Conservation (phyloP, 2,329 filamentous ascomycete genomes). For the Fusarium scirpi region DNA sequence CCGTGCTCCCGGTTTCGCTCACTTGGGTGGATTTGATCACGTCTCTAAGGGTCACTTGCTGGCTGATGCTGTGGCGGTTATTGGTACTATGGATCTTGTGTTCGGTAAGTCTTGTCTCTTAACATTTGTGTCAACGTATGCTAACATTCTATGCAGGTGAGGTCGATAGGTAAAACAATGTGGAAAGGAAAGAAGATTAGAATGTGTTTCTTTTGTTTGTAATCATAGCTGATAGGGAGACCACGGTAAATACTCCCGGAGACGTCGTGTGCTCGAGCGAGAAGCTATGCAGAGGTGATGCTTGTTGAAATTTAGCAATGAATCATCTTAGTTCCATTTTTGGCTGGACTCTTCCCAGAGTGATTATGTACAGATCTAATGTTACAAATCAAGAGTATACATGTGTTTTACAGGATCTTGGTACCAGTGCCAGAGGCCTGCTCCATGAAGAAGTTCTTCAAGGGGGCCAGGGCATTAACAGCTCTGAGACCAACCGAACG, state of each 20-base stretch:
- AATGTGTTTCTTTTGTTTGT: slow-evolving; percentile 55
- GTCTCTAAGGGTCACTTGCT: slow-evolving; percentile 91
- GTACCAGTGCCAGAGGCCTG: slow-evolving; percentile 69
- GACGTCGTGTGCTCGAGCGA: slow-evolving; percentile 47
- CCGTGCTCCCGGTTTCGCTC: slow-evolving; percentile 94
- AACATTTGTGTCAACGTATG: slow-evolving; percentile 40
- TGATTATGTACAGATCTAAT: slow-evolving; percentile 32
- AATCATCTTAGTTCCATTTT: slow-evolving; percentile 40
- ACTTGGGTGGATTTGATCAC: slow-evolving; percentile 94
- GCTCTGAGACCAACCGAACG: slow-evolving; percentile 81
- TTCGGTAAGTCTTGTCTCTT: slow-evolving; percentile 71
- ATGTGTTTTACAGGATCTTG: slow-evolving; percentile 55
- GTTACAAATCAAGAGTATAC: slow-evolving; percentile 31
- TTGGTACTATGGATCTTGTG: slow-evolving; percentile 89
- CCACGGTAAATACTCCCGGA: slow-evolving; percentile 54
- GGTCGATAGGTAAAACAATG: slow-evolving; percentile 66
- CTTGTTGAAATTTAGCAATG: slow-evolving; percentile 43
- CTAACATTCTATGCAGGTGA: slow-evolving; percentile 63
- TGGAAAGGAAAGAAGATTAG: slow-evolving; percentile 49
- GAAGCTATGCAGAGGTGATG: slow-evolving; percentile 46
- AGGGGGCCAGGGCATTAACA: slow-evolving; percentile 77
- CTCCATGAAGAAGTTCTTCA: slow-evolving; percentile 91
- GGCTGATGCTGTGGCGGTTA: slow-evolving; percentile 96
- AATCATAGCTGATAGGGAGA: slow-evolving; percentile 55
- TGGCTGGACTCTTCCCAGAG: slow-evolving; percentile 9